Conservation (phyloP, 805 yeast species). For the Candida chilensis region DNA sequence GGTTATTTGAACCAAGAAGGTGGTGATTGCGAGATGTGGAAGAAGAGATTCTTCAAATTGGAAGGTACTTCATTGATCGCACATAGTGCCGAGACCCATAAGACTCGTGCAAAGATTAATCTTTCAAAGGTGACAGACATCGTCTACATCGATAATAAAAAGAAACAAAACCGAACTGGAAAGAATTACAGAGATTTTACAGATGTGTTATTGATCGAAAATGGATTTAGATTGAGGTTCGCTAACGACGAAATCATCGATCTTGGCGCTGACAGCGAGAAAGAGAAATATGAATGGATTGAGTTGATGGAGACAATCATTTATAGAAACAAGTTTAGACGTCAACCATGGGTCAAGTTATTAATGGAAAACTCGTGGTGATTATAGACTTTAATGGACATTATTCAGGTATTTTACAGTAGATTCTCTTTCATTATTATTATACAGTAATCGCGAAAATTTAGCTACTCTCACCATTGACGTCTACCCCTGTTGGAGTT, state of each 20-base stretch:
- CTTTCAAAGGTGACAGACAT: slow-evolving; percentile 56
- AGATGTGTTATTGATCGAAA: slow-evolving; percentile 59
- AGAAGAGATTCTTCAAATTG: slow-evolving; percentile 68
- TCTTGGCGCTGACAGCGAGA: slow-evolving; percentile 72
- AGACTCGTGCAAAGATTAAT: slow-evolving; percentile 70
- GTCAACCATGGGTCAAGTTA: slow-evolving; percentile 50
- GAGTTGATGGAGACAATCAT: slow-evolving; percentile 45
- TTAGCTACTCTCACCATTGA: too few relatives aligned
- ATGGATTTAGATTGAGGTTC: slow-evolving; percentile 69
- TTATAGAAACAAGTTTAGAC: slow-evolving; percentile 44
- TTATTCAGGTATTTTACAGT: too few relatives aligned
- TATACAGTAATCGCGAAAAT: too few relatives aligned
- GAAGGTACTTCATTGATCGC: slow-evolving; percentile 67
- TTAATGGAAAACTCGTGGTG: too few relatives aligned
- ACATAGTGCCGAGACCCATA: slow-evolving; percentile 58
- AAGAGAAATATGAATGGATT: slow-evolving; percentile 62
- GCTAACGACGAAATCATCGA: slow-evolving; percentile 75
- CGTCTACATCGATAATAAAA: slow-evolving; percentile 30
- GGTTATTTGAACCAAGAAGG: slow-evolving; percentile 86
- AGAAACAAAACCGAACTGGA: slow-evolving; percentile 9
- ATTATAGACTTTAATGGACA: too few relatives aligned
- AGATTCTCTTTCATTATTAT: too few relatives aligned
- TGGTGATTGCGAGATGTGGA: slow-evolving; percentile 74
- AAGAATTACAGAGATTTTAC: slow-evolving; percentile 50
- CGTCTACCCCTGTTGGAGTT: too few relatives aligned